phyloP scores from a whole-genome alignment of 495 filamentous ascomycete genomes.

The Penicillium robsamsonii region DNA sequence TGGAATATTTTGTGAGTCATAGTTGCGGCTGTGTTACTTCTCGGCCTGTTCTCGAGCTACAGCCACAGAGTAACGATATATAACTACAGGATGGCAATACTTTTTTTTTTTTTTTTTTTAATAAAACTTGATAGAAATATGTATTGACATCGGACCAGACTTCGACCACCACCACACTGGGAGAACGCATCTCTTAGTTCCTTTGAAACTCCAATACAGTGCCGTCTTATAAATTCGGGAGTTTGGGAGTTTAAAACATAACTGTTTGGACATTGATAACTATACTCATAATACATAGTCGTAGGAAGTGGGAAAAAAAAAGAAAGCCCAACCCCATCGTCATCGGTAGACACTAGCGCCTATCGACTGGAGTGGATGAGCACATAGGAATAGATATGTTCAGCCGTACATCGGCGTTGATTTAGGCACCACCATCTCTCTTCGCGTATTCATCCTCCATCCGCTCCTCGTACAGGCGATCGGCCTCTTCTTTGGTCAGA shows the following conservation, averaged over 20 bases:
- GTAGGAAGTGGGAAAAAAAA: background rate
- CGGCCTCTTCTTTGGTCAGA: constrained; percentile 53
- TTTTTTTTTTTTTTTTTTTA: too few species aligned
- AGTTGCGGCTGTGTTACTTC: background rate
- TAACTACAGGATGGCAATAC: too few species aligned
- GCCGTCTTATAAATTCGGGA: background rate
- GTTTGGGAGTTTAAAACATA: background rate
- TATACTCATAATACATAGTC: constrained; percentile 3
- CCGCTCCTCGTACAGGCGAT: constrained; percentile 63
- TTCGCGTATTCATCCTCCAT: constrained; percentile 81
- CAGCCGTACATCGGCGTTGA: background rate
- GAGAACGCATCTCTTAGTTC: background rate
- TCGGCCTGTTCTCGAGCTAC: background rate
- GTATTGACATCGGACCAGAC: background rate
- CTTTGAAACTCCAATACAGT: background rate
- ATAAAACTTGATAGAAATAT: too few species aligned
- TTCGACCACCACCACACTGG: background rate
- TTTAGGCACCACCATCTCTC: constrained; percentile 64
- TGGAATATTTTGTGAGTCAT: background rate
- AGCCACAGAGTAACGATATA: background rate
- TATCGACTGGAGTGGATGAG: background rate
- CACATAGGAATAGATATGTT: background rate
- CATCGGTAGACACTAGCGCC: background rate
- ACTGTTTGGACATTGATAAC: background rate
- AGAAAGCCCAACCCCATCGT: background rate